Conservation (phyloP, 139 green algal genomes). For the Nannochloris sp. region DNA sequence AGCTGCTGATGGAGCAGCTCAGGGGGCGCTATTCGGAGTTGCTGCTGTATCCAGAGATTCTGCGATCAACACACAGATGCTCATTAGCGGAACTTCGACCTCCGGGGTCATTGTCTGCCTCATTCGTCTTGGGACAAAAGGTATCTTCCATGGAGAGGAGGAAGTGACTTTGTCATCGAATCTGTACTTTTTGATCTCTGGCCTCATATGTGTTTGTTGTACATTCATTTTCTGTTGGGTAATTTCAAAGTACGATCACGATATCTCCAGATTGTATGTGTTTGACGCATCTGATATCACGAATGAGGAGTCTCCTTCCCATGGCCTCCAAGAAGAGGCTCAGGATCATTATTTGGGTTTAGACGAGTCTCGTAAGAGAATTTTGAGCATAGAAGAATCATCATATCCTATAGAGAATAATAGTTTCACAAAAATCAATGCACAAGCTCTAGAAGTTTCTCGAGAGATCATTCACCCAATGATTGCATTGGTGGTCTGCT, state of each 20-base stretch:
- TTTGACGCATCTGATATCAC: not conserved
- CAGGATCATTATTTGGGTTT: no score
- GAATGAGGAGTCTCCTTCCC: no score
- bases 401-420: no score
- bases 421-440: no score
- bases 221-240: slow-evolving; percentile 26
- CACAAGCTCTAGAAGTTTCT: not conserved
- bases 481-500: slow-evolving; percentile 12
- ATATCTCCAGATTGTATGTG: not conserved
- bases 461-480: not conserved
- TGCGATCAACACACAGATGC: slow-evolving; percentile 53
- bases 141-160: slow-evolving; percentile 30
- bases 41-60: slow-evolving; percentile 33
- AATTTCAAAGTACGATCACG: not conserved
- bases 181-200: slow-evolving; percentile 52
- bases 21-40: slow-evolving; percentile 66
- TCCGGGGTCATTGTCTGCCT: slow-evolving; percentile 62
- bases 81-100: slow-evolving; percentile 55
- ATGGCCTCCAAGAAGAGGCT: no score
- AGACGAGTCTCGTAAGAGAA: no score
- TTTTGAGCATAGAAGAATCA: no score
- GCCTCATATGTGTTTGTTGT: slow-evolving; percentile 28
- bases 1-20: slow-evolving; percentile 48
- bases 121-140: slow-evolving; percentile 60
- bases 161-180: slow-evolving; percentile 34